Conservation (phyloP, 768 basidiomycete species). For the Grammothele lineata region DNA sequence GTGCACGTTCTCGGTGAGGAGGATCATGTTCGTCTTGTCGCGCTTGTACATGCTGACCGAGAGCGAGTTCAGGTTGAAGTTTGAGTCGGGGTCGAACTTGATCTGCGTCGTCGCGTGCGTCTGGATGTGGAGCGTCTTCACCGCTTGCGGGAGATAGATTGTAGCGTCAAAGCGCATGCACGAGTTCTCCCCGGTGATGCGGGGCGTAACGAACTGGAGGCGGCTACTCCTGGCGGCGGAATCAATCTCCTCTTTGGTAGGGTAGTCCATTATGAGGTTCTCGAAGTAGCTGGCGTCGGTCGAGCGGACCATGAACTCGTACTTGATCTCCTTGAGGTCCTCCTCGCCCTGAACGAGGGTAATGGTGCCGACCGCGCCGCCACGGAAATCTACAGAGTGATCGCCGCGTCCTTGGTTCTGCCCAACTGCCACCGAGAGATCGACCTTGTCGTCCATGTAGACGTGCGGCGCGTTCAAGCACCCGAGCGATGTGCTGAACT, state of each 20-base stretch:
- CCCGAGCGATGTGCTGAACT: slow-evolving; percentile 48
- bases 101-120: slow-evolving; percentile 44
- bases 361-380: slow-evolving; percentile 48
- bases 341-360: slow-evolving; percentile 40
- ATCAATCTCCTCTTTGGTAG: slow-evolving; percentile 29
- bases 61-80: slow-evolving; percentile 40
- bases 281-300: slow-evolving; percentile 39
- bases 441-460: slow-evolving; percentile 35
- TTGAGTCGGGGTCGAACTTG: slow-evolving; percentile 42
- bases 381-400: slow-evolving; percentile 45
- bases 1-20: slow-evolving; percentile 38
- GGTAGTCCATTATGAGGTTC: slow-evolving; percentile 32
- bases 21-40: slow-evolving; percentile 41
- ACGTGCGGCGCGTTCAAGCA: slow-evolving; percentile 42
- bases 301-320: slow-evolving; percentile 45
- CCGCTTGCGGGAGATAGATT: slow-evolving; percentile 44
- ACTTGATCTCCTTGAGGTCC: slow-evolving; percentile 40
- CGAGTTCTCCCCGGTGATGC: slow-evolving; percentile 15
- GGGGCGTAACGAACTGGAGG: slow-evolving; percentile 36
- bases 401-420: slow-evolving; percentile 25
- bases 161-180: slow-evolving; percentile 57
- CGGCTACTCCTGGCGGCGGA: slow-evolving; percentile 32
- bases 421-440: slow-evolving; percentile 38
- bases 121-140: slow-evolving; percentile 45
- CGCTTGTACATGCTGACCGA: slow-evolving; percentile 39